Conservation (phyloP, 441 rosid species). For the Kokia cookei region DNA sequence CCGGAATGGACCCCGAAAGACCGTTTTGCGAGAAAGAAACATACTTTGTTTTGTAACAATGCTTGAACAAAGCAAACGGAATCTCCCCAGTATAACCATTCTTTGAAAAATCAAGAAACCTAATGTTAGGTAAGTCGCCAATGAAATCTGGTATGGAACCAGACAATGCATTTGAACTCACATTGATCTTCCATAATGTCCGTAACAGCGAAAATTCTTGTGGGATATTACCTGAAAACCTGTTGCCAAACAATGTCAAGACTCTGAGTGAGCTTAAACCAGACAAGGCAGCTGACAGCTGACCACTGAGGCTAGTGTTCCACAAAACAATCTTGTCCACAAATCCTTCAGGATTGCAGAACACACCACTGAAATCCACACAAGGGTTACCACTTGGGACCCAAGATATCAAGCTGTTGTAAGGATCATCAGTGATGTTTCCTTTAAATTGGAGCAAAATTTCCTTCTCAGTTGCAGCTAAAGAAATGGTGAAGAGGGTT, state of each 20-base stretch:
- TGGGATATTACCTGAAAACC: slow-evolving; percentile 76
- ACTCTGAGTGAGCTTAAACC: slow-evolving; percentile 67
- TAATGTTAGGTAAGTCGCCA: slow-evolving; percentile 66
- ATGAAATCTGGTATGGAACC: slow-evolving; percentile 86
- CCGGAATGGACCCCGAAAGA: slow-evolving; percentile 70
- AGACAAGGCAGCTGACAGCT: slow-evolving; percentile 59
- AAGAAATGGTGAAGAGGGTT: slow-evolving; percentile 27
- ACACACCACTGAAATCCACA: slow-evolving; percentile 56
- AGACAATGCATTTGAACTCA: slow-evolving; percentile 81
- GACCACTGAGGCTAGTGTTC: slow-evolving; percentile 76
- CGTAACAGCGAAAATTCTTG: slow-evolving; percentile 52
- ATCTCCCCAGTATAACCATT: slow-evolving; percentile 62
- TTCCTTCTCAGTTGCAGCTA: slow-evolving; percentile 56
- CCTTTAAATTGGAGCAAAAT: slow-evolving; percentile 82
- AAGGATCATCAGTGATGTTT: slow-evolving; percentile 61
- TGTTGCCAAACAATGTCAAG: slow-evolving; percentile 83
- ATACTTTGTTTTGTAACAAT: slow-evolving; percentile 68
- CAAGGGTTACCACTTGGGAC: slow-evolving; percentile 53
- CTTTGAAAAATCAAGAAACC: slow-evolving; percentile 88
- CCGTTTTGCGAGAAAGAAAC: slow-evolving; percentile 68
- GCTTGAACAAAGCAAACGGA: slow-evolving; percentile 58
- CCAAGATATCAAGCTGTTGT: slow-evolving; percentile 68
- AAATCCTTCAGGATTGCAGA: slow-evolving; percentile 62
- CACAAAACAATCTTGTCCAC: slow-evolving; percentile 85
- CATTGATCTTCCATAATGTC: slow-evolving; percentile 85